Evolutionary conservation across 2,329 filamentous ascomycete species (phyloP).

Genomic region (Stachybotrys chartarum): DNA sequence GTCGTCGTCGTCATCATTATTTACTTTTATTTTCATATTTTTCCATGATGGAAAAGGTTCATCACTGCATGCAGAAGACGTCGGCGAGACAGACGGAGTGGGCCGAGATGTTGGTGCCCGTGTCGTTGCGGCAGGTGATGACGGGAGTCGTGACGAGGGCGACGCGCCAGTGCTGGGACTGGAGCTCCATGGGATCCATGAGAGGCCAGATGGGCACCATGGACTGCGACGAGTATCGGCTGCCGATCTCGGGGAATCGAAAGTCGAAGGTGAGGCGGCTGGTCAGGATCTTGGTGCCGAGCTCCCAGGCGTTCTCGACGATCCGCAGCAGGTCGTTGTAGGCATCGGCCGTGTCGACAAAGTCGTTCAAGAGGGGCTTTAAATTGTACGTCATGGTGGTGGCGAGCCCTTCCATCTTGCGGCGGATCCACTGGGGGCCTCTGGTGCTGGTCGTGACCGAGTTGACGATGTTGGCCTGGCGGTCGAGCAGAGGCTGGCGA

Average conservation of each 20-base stretch:
- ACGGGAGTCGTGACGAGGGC: conserved; percentile 47
- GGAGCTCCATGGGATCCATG: conserved; percentile 33
- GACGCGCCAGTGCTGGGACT: conserved; percentile 44
- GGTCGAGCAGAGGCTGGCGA: conserved; percentile 32
- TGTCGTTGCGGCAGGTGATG: conserved; percentile 47
- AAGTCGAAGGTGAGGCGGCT: conserved; percentile 37
- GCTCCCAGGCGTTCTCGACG: conserved; percentile 32
- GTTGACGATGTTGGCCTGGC: conserved; percentile 27
- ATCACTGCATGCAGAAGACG: conserved; percentile 41
- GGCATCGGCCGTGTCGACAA: conserved; percentile 19
- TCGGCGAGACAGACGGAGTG: conserved; percentile 38
- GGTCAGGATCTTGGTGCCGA: conserved; percentile 40
- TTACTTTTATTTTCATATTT: too few relatives aligned
- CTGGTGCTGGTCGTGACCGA: conserved; percentile 26
- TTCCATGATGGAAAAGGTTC: neutral
- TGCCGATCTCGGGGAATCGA: conserved; percentile 41
- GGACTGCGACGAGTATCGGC: conserved; percentile 39
- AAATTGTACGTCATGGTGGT: conserved; percentile 27
- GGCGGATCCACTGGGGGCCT: conserved; percentile 19
- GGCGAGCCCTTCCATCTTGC: conserved; percentile 34
- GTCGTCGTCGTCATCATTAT: too few relatives aligned
- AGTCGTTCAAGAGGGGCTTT: conserved; percentile 30
- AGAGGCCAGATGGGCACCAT: conserved; percentile 40
- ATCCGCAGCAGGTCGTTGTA: conserved; percentile 35
- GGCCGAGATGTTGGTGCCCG: conserved; percentile 34